Base-by-base conservation (phyloP, 768 basidiomycete genomes). In the Fomitopsis pulvina region DNA sequence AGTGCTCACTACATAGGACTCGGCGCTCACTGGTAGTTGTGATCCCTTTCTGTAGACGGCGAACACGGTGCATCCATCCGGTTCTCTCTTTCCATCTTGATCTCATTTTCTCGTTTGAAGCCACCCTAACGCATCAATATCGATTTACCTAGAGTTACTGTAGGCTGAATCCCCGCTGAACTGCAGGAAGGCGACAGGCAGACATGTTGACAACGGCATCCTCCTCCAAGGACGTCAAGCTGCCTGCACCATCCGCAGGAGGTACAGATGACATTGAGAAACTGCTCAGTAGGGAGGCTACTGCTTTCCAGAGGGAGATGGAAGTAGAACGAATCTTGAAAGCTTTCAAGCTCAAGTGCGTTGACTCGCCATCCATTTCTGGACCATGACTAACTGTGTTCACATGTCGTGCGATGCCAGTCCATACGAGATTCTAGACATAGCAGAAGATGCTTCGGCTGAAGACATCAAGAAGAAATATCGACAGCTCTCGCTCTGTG, bases 291-390 rank as follows among this genome's bases (percentile, higher is more conserved):
- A 73, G 86, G 48, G 89, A 92, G 60, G 87, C 89, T 0, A 84
- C 84, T 12, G 89, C 87, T 3, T 86, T 92, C 63, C 87, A 91
- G 59, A 78, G 91, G 25, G 91, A 92, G 66, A 70, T 90, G 22
- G 90, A 92, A 64, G 88, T 92, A 11, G 91, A 95, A 50, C 82
- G 96, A 22, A 92, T 99, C 55, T 71, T 98, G 43, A 87, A 83
- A 59, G 85, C 94, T 0, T 98, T 99, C 79, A 98, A 92, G 67
- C 77, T 98, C 59, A 99, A 98, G 93, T 95, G 51, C 57, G 82
- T 69, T 24, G 26, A 20, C 25, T 27, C 18, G 41, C 39, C 32
- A 14, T 48, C 9, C 14, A n/a, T n/a, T n/a, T n/a, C n/a, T n/a
- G n/a, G n/a, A n/a, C 28, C 79, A 98, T 92, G 67, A 77, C 98